Percentiles rank a stretch among this genome's conserved stretches.
These are phyloP conservation scores for Phytopythium delawarense DNA, from an alignment of 352 stramenopile genomes.

Conservation along the genomic window DNA sequence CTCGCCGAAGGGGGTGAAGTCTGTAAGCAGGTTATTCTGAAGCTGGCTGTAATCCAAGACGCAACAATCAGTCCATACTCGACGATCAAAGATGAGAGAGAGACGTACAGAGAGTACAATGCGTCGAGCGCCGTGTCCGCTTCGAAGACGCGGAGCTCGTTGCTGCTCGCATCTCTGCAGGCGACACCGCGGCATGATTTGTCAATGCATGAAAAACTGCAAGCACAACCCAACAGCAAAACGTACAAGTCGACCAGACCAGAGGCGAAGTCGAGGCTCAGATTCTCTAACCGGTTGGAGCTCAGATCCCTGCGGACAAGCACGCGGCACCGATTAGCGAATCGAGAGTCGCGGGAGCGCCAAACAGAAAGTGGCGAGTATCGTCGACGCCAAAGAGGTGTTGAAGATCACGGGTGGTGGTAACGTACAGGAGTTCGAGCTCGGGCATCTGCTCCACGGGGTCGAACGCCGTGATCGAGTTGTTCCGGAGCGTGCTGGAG, in stretches of 20 bases:
- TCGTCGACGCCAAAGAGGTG: no score
- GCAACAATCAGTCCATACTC: not conserved
- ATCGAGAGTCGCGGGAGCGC: no score
- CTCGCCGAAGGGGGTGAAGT: not conserved
- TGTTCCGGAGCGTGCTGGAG: not conserved
- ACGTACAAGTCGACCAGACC: not conserved
- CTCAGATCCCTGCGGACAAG: not conserved
- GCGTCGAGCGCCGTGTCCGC: not conserved
- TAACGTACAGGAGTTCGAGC: constrained; percentile 1
- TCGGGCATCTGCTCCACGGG: not conserved
- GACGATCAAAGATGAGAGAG: not conserved
- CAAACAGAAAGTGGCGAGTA: no score
- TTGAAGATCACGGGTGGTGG: no score
- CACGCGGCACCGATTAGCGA: not conserved
- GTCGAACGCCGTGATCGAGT: not conserved
- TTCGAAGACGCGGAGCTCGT: not conserved
- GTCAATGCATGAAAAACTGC: not conserved
- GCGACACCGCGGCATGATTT: not conserved
- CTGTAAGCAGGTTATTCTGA: not conserved
- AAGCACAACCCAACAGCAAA: not conserved
- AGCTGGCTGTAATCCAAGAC: not conserved
- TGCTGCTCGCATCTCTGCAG: constrained; percentile 1
- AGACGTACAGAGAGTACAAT: constrained; percentile 1
- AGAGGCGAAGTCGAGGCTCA: not conserved
- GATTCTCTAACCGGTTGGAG: not conserved